Evolutionary conservation across 148 eudicot species (phyloP).

Genomic region (Pharnaceum exiguum): DNA sequence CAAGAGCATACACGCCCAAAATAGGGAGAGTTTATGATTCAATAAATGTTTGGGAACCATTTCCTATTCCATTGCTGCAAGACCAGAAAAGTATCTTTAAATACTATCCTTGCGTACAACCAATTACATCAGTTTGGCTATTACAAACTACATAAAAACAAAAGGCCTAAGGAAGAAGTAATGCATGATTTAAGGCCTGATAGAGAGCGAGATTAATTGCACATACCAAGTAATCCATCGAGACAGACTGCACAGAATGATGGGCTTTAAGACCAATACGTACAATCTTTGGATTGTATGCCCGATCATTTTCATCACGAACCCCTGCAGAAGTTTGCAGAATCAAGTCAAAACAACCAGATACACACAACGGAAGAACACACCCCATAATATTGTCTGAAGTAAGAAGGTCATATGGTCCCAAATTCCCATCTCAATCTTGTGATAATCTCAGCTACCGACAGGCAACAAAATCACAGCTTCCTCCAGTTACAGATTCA

Average conservation of each 20-base stretch:
- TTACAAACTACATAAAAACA: neutral
- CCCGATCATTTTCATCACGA: constrained; percentile 88
- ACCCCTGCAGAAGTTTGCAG: constrained; percentile 54
- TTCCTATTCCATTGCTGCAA: neutral
- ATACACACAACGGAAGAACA: neutral
- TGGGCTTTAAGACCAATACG: constrained; percentile 92
- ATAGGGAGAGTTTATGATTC: neutral
- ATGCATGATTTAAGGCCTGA: neutral
- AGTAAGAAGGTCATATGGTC: neutral
- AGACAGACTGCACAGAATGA: constrained; percentile 86
- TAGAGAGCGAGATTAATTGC: no score
- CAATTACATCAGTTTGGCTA: no score
- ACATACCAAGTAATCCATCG: constrained; percentile 94
- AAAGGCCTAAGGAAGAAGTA: neutral
- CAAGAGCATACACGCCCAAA: neutral
- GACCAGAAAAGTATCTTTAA: neutral
- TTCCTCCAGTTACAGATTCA: no score
- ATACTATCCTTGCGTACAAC: no score
- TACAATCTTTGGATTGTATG: constrained; percentile 91
- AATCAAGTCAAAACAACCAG: neutral
- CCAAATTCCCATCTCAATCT: neutral
- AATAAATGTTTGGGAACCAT: no score
- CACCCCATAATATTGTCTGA: neutral
- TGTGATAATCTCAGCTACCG: neutral
- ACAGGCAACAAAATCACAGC: neutral